Base-by-base conservation (phyloP, 495 filamentous ascomycete species). In the Penicillium bialowiezense region DNA sequence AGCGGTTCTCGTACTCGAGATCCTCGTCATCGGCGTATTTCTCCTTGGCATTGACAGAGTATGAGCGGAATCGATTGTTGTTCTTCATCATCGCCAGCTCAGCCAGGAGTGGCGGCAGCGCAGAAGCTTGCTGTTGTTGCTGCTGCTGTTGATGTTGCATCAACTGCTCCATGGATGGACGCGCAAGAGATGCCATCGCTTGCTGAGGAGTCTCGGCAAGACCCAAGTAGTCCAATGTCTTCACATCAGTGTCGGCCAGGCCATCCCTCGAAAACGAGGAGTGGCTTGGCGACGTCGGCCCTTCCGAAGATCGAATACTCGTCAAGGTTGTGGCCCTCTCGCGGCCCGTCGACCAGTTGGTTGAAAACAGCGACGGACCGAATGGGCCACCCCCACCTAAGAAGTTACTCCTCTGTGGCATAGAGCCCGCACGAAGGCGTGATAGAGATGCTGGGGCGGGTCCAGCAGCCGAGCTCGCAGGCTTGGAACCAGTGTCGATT, bases 41-140 rank as follows among this genome's bases (percentile, higher is more conserved):
- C 64, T 97, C 93, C 67, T 95, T 97, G 33, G 95, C 93, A 67
- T 98, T 97, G 39, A 98, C 93, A 17, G 93, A 98, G 65, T 96
- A 97, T 23, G 93, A 98, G 14, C 93, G 84, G 69, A 97, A 90
- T 37, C 93, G 81, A 67, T 87, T 97, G 44, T 87, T 79, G 51
- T 83, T 90, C 65, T 86, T 89, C 53, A 83, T 84, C 57, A 89
- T 81, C 39, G 82, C 83, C 58, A 93, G 72, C 50, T 88, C 88
- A 38, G 87, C 87, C n/a, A 95, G 72, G 55, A 90, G 85, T 3
- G 88, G 87, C 40, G 80, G 82, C 26, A 85, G 65, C 24, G 71
- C 68, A 50, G 76, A 71, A 24, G 78, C 71, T 48, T 73, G 69
- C 44, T 77, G 58, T 53, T 83, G 79, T 59, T 84, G 71, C 31